phyloP scores from a whole-genome alignment of 2,329 filamentous ascomycete species.

The Fusarium albosuccineum region DNA sequence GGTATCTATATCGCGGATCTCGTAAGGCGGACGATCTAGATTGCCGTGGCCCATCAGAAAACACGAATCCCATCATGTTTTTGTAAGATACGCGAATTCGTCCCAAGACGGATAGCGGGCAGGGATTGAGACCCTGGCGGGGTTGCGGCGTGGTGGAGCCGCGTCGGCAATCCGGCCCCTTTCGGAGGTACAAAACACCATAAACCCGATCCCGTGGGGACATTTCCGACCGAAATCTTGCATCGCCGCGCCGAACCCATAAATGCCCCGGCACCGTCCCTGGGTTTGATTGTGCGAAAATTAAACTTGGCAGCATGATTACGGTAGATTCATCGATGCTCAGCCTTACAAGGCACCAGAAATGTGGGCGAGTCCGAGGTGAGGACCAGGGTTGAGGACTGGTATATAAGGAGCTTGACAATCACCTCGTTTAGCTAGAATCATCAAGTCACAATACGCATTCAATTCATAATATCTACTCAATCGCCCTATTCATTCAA shows the following conservation, averaged over 20 bases:
- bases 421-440: neutral
- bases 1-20: neutral
- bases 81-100: too few relatives aligned
- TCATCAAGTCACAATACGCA: too few relatives aligned
- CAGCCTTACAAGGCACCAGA: neutral
- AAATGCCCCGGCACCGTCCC: neutral
- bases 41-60: neutral
- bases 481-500: neutral
- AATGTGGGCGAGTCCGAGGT: neutral
- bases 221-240: conserved; percentile 30
- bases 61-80: too few relatives aligned
- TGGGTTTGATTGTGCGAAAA: neutral
- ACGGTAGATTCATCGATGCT: neutral
- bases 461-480: too few relatives aligned
- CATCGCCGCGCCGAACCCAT: conserved; percentile 14
- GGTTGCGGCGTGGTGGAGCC: neutral
- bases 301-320: neutral
- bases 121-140: neutral
- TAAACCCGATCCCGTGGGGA: conserved; percentile 34
- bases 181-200: conserved; percentile 25
- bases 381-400: neutral
- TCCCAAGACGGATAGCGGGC: too few relatives aligned
- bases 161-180: conserved; percentile 28
- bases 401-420: conserved; percentile 5
- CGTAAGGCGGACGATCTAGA: neutral